Base-by-base conservation (phyloP, 2,329 filamentous ascomycete genomes). In the Sclerotinia trifoliorum region DNA sequence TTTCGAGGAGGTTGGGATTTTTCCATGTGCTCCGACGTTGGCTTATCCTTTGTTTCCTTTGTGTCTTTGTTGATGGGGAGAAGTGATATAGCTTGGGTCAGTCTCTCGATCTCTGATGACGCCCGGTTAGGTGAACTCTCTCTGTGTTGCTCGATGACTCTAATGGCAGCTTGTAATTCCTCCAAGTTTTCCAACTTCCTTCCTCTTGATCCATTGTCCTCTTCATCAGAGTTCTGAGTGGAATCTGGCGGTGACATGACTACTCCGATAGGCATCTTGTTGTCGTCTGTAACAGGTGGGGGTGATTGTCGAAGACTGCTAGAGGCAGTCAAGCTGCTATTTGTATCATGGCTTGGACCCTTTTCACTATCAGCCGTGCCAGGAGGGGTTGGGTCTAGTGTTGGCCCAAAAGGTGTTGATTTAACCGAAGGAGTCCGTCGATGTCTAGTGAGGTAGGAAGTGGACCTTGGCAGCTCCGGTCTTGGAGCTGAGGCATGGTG, bases 181-280 rank as follows among this genome's bases (percentile, higher is more conserved):
- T 80, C 75, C 62, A 78, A 68, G 39, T 78, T 77, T 17, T 67
- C 73, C 65, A 77, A 68, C 42, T 74, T 62, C 24, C 74, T 69
- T 48, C 73, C 72, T 71, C 74, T 71, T 24, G 65, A 67, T 21
- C 42, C 67, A 74, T 80, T 73, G 87, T 88, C 76, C 75, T 96
- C 93, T 73, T 96, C 93, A 77, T 97, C 94, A 35, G 90, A 94
- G 73, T 90, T 91, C 51, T 86, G 85, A 8, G 86, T 85, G 46
- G 94, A 97, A 75, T 97, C 94, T 13, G 94, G 94, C 48, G 94
- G 94, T 0, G 94, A 97, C 69, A 96, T 91, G 74, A 97, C 87
- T 71, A 92, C 93, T 70, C 92, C 93, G 71, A 88, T 87, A 54
- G 93, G 93, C 79, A 97, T 95, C 71, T 86, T 82, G 69, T 87